Evolutionary conservation across 2,329 filamentous ascomycete genomes (phyloP).

Genomic region (Colletotrichum lupini): DNA sequence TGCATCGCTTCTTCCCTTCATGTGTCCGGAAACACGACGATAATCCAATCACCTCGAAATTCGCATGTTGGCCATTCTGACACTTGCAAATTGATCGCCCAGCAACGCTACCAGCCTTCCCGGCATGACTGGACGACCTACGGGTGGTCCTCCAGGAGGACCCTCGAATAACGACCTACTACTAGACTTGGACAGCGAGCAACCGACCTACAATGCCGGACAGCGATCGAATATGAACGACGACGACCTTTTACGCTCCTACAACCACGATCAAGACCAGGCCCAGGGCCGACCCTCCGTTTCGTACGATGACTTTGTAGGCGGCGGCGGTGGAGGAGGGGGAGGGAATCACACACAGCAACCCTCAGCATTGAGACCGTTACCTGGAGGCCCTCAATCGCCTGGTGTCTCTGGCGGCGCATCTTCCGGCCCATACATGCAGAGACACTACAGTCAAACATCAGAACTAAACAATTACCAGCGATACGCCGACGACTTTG

Average conservation of each 20-base stretch:
- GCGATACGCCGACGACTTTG: constrained; percentile 87
- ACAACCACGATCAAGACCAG: constrained; percentile 74
- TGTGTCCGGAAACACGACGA: constrained; percentile 22
- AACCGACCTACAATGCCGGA: constrained; percentile 78
- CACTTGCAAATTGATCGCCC: constrained; percentile 40
- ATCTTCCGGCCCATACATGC: constrained; percentile 55
- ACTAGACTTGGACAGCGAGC: constrained; percentile 79
- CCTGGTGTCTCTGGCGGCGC: constrained; percentile 35
- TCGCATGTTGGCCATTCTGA: constrained; percentile 46
- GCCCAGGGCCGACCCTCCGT: constrained; percentile 81
- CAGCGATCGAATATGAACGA: constrained; percentile 84
- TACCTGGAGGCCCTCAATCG: constrained; percentile 41
- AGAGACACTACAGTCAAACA: constrained; percentile 74
- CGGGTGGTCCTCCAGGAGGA: constrained; percentile 59
- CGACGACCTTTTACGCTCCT: constrained; percentile 81
- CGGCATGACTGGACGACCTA: constrained; percentile 71
- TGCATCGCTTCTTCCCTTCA: constrained; percentile 26
- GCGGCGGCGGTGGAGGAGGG: constrained; percentile 59
- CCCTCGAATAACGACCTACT: constrained; percentile 70
- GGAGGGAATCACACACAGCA: constrained; percentile 49
- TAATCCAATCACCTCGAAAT: constrained; percentile 20
- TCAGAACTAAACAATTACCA: constrained; percentile 90
- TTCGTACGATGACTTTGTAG: constrained; percentile 96
- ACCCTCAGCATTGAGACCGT: constrained; percentile 53
- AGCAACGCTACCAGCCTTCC: constrained; percentile 48